Base-by-base conservation (phyloP, 1,284 basidiomycete genomes). In the Pterulicium gracile region DNA sequence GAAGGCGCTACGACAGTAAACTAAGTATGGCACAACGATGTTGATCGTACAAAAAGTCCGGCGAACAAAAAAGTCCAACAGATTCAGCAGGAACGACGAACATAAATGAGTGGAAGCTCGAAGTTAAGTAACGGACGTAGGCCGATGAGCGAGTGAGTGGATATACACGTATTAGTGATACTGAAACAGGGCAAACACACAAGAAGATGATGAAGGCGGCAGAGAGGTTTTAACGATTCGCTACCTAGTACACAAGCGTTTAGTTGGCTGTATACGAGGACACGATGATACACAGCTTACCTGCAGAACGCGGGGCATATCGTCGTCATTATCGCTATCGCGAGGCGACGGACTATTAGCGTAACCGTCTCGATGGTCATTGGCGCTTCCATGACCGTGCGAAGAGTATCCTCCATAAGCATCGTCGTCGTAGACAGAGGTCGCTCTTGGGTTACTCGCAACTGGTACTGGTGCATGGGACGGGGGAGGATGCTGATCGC, bases 231-330 rank as follows among this genome's bases (percentile, higher is more conserved):
- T n/a, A 32, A 10, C n/a, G 27, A 32, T 32, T 32, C 27, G 27
- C 27, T 10, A 32, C 27, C 27, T 32, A n/a, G 7, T 32, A 32
- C n/a, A 32, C 27, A n/a, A 32, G 7, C 27, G 57, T 49, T 32
- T 32, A n/a, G n/a, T n/a, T n/a, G n/a, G n/a, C n/a, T n/a, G n/a
- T n/a, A n/a, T n/a, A n/a, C n/a, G n/a, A n/a, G n/a, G n/a, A n/a
- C n/a, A 32, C 10, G 27, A 32, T 10, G 27, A 7, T 32, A 32
- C 19, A 39, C n/a, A 17, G 15, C 36, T 5, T 7, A 39, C 36
- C 36, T 39, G n/a, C 36, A 39, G 15, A 39, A 39, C 36, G 4
- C 36, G 36, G 19, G 36, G 36, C 4, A 39, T 39, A 39, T 39
- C 36, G 4, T 39, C 36, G n/a, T 39, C 36, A 39, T 39, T 39